phyloP scores from a whole-genome alignment of 2,329 filamentous ascomycete species.

The Arthroderma uncinatum region DNA sequence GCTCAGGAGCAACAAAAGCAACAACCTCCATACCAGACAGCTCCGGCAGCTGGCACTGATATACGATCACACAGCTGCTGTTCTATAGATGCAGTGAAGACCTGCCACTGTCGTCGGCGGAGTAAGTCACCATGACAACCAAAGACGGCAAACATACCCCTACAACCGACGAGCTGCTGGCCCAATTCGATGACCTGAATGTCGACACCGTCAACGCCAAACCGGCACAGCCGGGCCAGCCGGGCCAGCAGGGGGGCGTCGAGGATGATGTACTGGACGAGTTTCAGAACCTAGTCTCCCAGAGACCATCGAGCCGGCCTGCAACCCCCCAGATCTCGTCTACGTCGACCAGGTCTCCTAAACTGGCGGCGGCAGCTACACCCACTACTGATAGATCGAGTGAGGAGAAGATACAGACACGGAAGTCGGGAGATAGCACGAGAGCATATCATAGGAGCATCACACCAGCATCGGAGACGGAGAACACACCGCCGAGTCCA shows the following conservation, averaged over 20 bases:
- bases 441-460: constrained; percentile 60
- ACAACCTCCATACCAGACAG: neutral
- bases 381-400: constrained; percentile 42
- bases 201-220: constrained; percentile 23
- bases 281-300: constrained; percentile 65
- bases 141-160: constrained; percentile 22
- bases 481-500: constrained; percentile 47
- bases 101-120: neutral
- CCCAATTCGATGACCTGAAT: constrained; percentile 40
- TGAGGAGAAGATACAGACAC: constrained; percentile 51
- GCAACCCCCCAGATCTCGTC: constrained; percentile 61
- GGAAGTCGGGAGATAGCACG: constrained; percentile 70
- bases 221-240: constrained; percentile 7
- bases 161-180: constrained; percentile 40
- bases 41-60: neutral
- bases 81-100: neutral
- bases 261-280: constrained; percentile 76
- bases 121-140: constrained; percentile 17
- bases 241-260: constrained; percentile 17
- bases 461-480: constrained; percentile 44
- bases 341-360: constrained; percentile 39
- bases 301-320: constrained; percentile 59
- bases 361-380: constrained; percentile 20
- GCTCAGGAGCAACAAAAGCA: neutral
- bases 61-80: neutral